Evolutionary conservation across 108 stramenopile species (phyloP).

Genomic region (Cylindrotheca closterium): DNA sequence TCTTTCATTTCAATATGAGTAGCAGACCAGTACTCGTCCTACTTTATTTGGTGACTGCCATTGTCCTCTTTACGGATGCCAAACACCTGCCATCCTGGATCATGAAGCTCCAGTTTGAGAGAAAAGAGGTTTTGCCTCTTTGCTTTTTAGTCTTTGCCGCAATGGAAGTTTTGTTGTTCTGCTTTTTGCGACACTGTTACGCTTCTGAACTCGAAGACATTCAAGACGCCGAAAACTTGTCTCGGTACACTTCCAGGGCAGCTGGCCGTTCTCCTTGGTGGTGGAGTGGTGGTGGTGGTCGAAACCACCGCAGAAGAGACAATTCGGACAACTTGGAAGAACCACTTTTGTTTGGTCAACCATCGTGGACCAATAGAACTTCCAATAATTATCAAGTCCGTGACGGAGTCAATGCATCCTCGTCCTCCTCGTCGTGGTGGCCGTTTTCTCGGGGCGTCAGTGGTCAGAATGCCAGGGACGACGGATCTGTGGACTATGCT

Average conservation of each 20-base stretch:
- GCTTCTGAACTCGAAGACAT: not conserved
- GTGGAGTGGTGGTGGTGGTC: not conserved
- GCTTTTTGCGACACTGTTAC: not conserved
- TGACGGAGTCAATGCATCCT: not conserved
- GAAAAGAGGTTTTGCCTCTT: not conserved
- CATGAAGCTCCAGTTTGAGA: not conserved
- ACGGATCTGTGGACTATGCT: constrained; percentile 53
- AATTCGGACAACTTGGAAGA: not conserved
- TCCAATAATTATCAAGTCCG: not conserved
- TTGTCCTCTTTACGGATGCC: not conserved
- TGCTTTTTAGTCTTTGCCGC: not conserved
- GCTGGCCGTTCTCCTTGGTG: not conserved
- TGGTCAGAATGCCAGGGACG: constrained; percentile 16
- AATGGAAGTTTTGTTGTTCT: not conserved
- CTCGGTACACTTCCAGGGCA: not conserved
- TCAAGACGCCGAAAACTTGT: not conserved
- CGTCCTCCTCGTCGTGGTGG: constrained; percentile 12
- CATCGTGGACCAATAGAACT: not conserved
- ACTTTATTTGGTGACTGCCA: not conserved
- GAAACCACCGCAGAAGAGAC: too few relatives aligned
- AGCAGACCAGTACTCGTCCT: not conserved
- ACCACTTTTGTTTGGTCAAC: not conserved
- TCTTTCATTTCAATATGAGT: not conserved
- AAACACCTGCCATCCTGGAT: not conserved
- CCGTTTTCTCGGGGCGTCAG: not conserved